Base-by-base conservation (phyloP, 140 eudicot species). In the Senecio squalidus region DNA sequence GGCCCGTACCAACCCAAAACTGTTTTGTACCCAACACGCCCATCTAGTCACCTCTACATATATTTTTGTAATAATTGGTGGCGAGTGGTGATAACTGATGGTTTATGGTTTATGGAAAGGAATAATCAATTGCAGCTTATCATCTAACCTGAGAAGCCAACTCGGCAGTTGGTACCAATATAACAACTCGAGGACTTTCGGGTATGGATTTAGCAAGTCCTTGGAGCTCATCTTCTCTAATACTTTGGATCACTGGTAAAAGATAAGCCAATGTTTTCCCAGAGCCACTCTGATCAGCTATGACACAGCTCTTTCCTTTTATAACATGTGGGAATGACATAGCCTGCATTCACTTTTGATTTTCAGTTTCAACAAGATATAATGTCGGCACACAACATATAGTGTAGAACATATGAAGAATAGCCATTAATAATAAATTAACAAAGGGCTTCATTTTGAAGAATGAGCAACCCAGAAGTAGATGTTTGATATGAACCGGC, bases 261-360 rank as follows among this genome's bases (percentile, higher is more conserved):
- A 90, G 88, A 73, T 90, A 90, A 13, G 98, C 94, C 91, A 91
- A 72, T 17, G 98, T 91, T 81, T 91, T 91, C 53, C 98, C 98
- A 53, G 98, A 91, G 30, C 98, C 98, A 81, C 98, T 91, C 55
- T 91, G 96, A 79, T 91, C 98, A 63, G 98, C 88, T 46, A 91
- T 80, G 63, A 91, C 74, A 82, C 98, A 91, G 64, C 95, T 83
- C 70, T 83, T 81, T 60, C 86, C 89, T 15, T 66, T 69, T 4
- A 72, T 33, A 59, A 79, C 91, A 63, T 84, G 88, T 47, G 47
- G 68, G 87, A 83, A 86, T 76, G 98, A 75, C 94, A 83, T 83
- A 14, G 95, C 94, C 98, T 90, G 84, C 81, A 80, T 40, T 67
- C 49, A 52, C 11, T 6, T 26, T 46, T 14, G 29, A 20, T 38